These are phyloP conservation scores for Poa annua DNA, from an alignment of 176 grass and related monocot species.

Conservation along the genomic window DNA sequence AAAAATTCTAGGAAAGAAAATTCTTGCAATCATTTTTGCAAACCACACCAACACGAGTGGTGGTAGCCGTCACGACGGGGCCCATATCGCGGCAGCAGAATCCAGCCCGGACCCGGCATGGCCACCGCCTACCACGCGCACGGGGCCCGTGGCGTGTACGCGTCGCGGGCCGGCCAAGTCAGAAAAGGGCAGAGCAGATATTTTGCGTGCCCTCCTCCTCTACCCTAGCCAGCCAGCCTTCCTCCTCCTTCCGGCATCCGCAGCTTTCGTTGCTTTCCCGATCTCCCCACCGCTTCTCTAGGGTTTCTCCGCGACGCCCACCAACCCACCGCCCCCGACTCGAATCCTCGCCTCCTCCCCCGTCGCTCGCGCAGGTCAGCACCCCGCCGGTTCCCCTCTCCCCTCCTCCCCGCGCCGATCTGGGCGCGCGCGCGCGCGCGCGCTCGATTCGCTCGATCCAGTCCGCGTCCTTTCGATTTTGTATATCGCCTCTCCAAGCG, in stretches of 20 bases:
- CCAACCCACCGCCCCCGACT: neutral
- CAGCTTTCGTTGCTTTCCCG: neutral
- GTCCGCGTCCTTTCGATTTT: neutral
- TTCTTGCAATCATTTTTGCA: too few relatives aligned
- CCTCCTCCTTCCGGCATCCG: neutral
- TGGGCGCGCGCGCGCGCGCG: neutral
- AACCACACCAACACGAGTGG: neutral
- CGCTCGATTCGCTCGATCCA: conserved; percentile 35
- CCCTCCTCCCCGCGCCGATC: neutral
- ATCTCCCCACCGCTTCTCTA: conserved; percentile 19
- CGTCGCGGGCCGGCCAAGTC: conserved; percentile 34
- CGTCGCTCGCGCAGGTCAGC: conserved; percentile 23
- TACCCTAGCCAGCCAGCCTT: neutral
- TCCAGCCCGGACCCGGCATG: neutral
- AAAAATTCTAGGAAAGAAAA: too few relatives aligned
- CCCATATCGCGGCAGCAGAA: neutral
- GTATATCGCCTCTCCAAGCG: neutral
- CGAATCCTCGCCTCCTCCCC: neutral
- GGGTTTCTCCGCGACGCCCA: conserved; percentile 33
- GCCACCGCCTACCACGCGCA: neutral
- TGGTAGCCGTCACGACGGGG: neutral
- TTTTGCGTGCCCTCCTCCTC: neutral
- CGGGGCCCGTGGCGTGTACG: neutral
- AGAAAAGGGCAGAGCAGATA: conserved; percentile 32
- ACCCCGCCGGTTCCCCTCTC: neutral